Conservation (phyloP, 2,329 filamentous ascomycete genomes). For the Talaromyces sp. region DNA sequence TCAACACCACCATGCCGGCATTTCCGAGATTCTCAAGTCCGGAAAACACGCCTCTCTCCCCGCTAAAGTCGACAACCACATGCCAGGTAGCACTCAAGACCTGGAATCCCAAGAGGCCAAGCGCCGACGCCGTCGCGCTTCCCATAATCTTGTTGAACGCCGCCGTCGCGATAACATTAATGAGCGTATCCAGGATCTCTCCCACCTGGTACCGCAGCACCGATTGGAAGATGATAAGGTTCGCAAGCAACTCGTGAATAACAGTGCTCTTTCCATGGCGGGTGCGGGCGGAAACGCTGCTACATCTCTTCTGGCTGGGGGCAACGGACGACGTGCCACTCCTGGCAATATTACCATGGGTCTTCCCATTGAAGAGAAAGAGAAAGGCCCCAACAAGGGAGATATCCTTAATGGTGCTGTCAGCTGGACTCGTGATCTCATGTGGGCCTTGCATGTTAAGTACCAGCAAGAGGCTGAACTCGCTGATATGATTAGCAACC, state of each 20-base stretch:
- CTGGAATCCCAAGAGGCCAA: conserved; percentile 90
- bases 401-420: conserved; percentile 97
- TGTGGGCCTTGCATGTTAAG: conserved; percentile 94
- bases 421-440: conserved; percentile 94
- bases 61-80: conserved; percentile 70
- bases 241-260: conserved; percentile 90
- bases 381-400: conserved; percentile 98
- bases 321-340: conserved; percentile 77
- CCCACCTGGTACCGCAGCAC: conserved; percentile 87
- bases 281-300: conserved; percentile 62
- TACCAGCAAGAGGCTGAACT: conserved; percentile 87
- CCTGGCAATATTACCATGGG: conserved; percentile 88
- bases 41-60: conserved; percentile 88
- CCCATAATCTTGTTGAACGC: conserved; percentile 94
- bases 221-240: conserved; percentile 96
- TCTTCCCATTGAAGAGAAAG: conserved; percentile 91
- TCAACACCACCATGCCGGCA: conserved; percentile 66
- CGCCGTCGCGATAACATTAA: conserved; percentile 97
- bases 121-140: conserved; percentile 85
- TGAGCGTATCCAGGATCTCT: conserved; percentile 94
- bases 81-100: conserved; percentile 44
- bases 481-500: conserved; percentile 70
- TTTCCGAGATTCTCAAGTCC: conserved; percentile 81
- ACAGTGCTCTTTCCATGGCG: conserved; percentile 83
- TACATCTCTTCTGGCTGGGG: conserved; percentile 84